Base-by-base conservation (phyloP, 495 filamentous ascomycete species). In the Aspergillus bridgeri region DNA sequence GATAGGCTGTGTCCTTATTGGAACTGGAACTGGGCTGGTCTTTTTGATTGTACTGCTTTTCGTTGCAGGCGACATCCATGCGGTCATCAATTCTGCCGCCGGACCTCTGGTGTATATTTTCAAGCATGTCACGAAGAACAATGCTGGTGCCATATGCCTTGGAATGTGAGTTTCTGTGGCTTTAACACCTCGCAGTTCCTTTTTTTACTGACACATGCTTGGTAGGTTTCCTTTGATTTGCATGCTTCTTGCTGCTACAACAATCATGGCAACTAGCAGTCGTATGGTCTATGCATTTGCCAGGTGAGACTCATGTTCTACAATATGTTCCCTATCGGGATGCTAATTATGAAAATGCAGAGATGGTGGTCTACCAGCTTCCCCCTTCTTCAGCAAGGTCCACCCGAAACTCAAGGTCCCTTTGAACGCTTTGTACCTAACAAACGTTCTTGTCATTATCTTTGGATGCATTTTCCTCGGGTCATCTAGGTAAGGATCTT, bases 261-360 rank as follows among this genome's bases (percentile, higher is more conserved):
- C 80, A 15, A 85, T 91, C 61, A 88, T 90, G 86, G 89, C 88
- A 3, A 91, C 89, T 9, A 85, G 82, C 51, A 87, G 81, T 57
- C 84, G 89, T 13, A 90, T 92, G 86, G 83, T 84, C 25, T 91
- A 87, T 58, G 88, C 89, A 2, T 92, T 92, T 60, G 84, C 83
- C 24, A 81, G 75, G 69, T 74, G 68, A 38, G 57, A 53, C 7
- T 23, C 8, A 1, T 48, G 7, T 50, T 6, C 5, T 15, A 1
- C 18, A 50, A 44, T 55, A n/a, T 20, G 7, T 17, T 5, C 3
- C 22, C 15, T 29, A 19, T 18, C 13, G 7, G 1, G n/a, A 6
- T 27, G 27, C 38, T 50, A 18, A 48, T 57, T 19, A 21, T 13
- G 6, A 20, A 23, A 20, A 3, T 46, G 43, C 48, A 77, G 88